Conservation (phyloP, 495 filamentous ascomycete genomes). For the Pyrenula massariospora region DNA sequence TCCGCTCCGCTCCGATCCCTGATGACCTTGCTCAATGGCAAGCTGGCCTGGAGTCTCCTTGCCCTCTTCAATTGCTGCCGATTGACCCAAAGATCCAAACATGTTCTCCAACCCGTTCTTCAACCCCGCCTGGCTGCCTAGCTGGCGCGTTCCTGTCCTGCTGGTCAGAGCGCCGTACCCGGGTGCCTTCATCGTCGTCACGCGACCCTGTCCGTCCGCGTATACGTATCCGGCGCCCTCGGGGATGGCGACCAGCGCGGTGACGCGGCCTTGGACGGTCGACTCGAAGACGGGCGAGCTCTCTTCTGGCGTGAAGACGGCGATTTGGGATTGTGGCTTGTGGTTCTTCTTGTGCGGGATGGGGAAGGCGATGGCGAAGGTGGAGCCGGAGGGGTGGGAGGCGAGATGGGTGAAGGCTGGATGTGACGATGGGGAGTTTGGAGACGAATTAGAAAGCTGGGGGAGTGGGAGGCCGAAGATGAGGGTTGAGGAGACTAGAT, state of each 20-base stretch:
- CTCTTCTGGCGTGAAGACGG: slow-evolving; percentile 40
- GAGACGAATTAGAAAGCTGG: slow-evolving; percentile 43
- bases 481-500: slow-evolving; percentile 44
- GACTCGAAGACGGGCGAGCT: slow-evolving; percentile 35
- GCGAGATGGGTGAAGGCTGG: slow-evolving; percentile 43
- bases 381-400: slow-evolving; percentile 38
- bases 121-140: not conserved
- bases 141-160: not conserved
- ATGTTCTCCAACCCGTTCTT: not conserved
- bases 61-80: not conserved
- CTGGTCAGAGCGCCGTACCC: not conserved
- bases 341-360: slow-evolving; percentile 13
- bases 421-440: slow-evolving; percentile 38
- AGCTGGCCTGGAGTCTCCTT: not conserved
- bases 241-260: slow-evolving; percentile 38
- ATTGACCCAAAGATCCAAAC: not conserved
- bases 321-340: slow-evolving; percentile 30
- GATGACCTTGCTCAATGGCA: not conserved
- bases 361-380: slow-evolving; percentile 42
- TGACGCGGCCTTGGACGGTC: slow-evolving; percentile 34
- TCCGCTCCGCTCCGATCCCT: not conserved
- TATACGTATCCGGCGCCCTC: slow-evolving; percentile 16
- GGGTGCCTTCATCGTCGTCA: not conserved
- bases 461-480: slow-evolving; percentile 23
- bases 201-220: not conserved